Percentiles rank a stretch among this genome's conserved stretches.
Evolutionary conservation across 2,329 filamentous ascomycete species (phyloP).

Genomic region (Colletotrichum endophyticum): DNA sequence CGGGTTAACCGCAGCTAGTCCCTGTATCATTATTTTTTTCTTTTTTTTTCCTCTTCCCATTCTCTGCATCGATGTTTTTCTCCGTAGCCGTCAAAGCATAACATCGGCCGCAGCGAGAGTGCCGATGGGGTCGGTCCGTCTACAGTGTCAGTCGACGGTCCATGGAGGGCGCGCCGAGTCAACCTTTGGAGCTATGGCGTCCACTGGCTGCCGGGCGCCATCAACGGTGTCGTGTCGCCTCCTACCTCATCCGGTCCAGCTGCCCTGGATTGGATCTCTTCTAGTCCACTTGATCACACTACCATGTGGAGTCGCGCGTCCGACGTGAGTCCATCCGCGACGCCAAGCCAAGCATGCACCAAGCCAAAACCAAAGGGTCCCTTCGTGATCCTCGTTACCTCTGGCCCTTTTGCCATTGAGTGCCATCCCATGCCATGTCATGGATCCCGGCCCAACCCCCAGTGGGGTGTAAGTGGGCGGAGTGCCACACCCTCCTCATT

Average conservation of each 20-base stretch:
- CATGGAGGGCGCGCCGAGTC: background rate
- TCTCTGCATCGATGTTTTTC: background rate
- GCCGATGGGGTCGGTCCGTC: background rate
- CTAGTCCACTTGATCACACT: background rate
- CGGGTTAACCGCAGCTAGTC: background rate
- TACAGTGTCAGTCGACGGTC: background rate
- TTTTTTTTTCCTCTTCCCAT: background rate
- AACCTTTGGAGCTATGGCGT: background rate
- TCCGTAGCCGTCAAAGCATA: background rate
- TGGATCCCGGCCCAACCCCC: constrained; percentile 7
- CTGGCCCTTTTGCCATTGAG: background rate
- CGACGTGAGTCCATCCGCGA: background rate
- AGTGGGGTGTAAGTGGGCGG: constrained; percentile 17
- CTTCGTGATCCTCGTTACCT: background rate
- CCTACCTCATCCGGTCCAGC: background rate
- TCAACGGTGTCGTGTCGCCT: background rate
- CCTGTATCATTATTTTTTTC: background rate
- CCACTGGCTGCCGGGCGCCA: background rate
- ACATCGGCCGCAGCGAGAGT: background rate
- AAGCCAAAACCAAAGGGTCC: background rate
- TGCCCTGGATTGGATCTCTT: background rate
- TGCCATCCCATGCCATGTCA: background rate
- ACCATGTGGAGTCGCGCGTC: background rate
- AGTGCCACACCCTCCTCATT: constrained; percentile 7
- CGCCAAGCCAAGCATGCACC: background rate